Evolutionary conservation across 73 alveolate genomes (phyloP).

Genomic region (Tetrahymena elliotti): DNA sequence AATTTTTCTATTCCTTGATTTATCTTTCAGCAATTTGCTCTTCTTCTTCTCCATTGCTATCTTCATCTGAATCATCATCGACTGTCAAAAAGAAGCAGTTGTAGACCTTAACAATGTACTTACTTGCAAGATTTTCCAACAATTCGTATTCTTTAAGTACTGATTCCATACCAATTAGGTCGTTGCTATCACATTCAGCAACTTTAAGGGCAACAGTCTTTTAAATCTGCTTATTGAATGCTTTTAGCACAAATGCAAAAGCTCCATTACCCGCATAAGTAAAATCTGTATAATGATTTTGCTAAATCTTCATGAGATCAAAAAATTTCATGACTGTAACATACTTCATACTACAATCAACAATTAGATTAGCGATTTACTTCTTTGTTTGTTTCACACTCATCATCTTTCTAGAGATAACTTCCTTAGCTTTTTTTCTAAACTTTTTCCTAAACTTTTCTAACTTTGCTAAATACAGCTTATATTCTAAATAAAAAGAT

Average conservation of each 20-base stretch:
- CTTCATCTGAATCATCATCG: background rate
- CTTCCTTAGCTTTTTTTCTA: background rate
- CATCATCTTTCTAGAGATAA: background rate
- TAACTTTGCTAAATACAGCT: background rate
- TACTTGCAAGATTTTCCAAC: background rate
- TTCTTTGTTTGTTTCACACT: background rate
- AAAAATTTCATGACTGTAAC: background rate
- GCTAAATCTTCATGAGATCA: background rate
- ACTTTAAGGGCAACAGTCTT: background rate
- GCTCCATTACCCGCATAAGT: background rate
- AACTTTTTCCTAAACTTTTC: background rate
- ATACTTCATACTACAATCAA: background rate
- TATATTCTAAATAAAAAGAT: no score
- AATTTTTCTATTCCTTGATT: background rate
- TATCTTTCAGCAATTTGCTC: background rate
- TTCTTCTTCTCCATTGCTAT: background rate
- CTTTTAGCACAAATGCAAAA: background rate
- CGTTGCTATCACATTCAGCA: background rate
- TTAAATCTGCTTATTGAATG: background rate
- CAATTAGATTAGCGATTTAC: background rate
- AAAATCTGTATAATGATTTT: background rate
- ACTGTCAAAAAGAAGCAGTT: background rate
- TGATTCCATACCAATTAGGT: background rate
- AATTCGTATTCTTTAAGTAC: background rate
- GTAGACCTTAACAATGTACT: background rate